phyloP scores from a whole-genome alignment of 2,329 filamentous ascomycete species.

The Pyrenophora seminiperda region DNA sequence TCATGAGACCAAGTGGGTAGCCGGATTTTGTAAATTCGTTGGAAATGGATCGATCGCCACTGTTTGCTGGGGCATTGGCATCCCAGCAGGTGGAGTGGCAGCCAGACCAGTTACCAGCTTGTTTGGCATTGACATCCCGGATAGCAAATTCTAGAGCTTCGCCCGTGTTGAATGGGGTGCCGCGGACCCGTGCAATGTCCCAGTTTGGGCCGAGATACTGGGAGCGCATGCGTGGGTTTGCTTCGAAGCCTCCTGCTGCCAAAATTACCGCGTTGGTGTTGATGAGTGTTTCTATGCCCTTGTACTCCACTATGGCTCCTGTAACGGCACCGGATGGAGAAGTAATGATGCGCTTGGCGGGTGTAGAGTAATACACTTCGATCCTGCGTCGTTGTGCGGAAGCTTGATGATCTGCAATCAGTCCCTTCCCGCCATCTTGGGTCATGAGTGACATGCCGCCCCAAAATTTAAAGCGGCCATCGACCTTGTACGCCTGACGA shows the following conservation, averaged over 20 bases:
- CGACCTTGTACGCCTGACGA: constrained; percentile 68
- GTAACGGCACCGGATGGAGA: constrained; percentile 41
- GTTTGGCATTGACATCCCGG: constrained; percentile 56
- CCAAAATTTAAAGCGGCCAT: constrained; percentile 68
- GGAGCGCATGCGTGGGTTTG: constrained; percentile 61
- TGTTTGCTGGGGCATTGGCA: constrained; percentile 60
- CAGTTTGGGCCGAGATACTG: constrained; percentile 64
- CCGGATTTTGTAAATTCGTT: constrained; percentile 73
- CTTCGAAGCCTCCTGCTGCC: constrained; percentile 68
- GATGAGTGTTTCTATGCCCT: constrained; percentile 36
- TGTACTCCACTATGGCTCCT: constrained; percentile 40
- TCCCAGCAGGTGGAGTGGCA: constrained; percentile 72
- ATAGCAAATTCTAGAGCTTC: constrained; percentile 62
- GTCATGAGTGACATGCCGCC: constrained; percentile 67
- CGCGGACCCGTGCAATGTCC: constrained; percentile 66
- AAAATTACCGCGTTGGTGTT: constrained; percentile 55
- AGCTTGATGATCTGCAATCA: constrained; percentile 57
- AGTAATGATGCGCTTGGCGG: constrained; percentile 50
- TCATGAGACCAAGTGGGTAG: constrained; percentile 69
- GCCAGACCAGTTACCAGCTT: constrained; percentile 65
- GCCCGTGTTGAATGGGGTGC: constrained; percentile 69
- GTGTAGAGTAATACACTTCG: constrained; percentile 54
- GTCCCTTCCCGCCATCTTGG: constrained; percentile 63
- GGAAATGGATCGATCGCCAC: constrained; percentile 63
- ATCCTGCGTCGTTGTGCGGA: constrained; percentile 55